Evolutionary conservation across 345 rosid genomes (phyloP), one percentile per base, ranked within the genome.

Genomic region (Cardamine resedifolia): DNA sequence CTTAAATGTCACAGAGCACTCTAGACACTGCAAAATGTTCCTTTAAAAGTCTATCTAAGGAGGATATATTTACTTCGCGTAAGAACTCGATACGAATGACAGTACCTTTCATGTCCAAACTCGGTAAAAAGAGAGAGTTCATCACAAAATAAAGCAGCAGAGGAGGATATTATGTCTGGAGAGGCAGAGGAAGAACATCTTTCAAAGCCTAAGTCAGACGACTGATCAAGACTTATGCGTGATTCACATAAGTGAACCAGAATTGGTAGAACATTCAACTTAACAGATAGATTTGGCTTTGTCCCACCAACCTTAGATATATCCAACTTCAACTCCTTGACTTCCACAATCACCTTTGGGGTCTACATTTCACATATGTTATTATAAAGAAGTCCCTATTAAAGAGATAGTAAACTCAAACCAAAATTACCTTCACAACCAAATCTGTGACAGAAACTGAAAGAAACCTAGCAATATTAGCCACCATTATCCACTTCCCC

Each of bases 401-500:
- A 33, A 69, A 30, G 26, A 30, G 28, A 58, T n/a, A 24, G 23
- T 20, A 10, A 28, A 24, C 12, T 59, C 59, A 66, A 18, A 64
- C 14, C 38, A n/a, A n/a, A 78, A 74, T 74, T 81, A 90, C 99
- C 96, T 87, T 90, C 74, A 95, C 68, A 80, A 79, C 86, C 80
- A 95, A 82, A 82, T 95, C 97, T 30, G 91, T 75, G 44, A 95
- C 82, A 55, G 97, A 90, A 76, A 91, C 85, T 16, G 99, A 95
- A 79, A 95, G 78, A 84, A 87, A 95, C 80, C 91, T 87, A 38
- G 99, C 97, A 74, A 84, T 55, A 63, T 87, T 91, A 72, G 99
- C 99, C 55, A 86, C 83, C 78, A 91, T 87, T 90, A 84, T 90
- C 96, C 91, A 95, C 77, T 88, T 91, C 71, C 96, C 99, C 79